Conservation (phyloP, 2,329 filamentous ascomycete genomes). For the Trichoderma harzianum region DNA sequence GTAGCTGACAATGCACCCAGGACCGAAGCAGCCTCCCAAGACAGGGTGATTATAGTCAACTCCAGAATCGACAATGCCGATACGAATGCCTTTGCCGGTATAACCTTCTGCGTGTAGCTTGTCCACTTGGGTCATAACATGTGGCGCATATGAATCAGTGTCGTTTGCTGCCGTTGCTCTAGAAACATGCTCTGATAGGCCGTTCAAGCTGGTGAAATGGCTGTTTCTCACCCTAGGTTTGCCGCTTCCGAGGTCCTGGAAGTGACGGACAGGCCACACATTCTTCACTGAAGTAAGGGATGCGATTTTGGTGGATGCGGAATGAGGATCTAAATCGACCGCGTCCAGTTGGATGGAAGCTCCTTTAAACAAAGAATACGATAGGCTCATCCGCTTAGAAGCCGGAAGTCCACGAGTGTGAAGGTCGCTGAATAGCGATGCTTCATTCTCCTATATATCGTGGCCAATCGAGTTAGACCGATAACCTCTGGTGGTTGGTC, state of each 20-base stretch:
- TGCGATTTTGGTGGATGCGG: slow-evolving; percentile 40
- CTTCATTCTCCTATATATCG: not conserved
- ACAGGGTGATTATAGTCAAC: slow-evolving; percentile 45
- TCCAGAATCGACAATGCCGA: slow-evolving; percentile 53
- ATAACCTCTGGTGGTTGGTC: slow-evolving; percentile 23
- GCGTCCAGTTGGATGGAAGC: slow-evolving; percentile 51
- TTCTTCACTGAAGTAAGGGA: slow-evolving; percentile 44
- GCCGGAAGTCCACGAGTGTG: not conserved
- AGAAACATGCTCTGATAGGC: not conserved
- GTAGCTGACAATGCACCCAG: slow-evolving; percentile 40
- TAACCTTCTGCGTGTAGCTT: slow-evolving; percentile 47
- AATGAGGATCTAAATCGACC: slow-evolving; percentile 38
- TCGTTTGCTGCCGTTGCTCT: not conserved
- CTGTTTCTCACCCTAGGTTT: slow-evolving; percentile 39
- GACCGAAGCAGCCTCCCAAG: slow-evolving; percentile 46
- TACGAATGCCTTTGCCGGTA: slow-evolving; percentile 51
- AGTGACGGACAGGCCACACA: slow-evolving; percentile 43
- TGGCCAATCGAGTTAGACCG: slow-evolving; percentile 10
- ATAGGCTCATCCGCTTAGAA: slow-evolving; percentile 43
- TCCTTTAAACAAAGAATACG: slow-evolving; percentile 53
- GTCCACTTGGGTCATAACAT: slow-evolving; percentile 55
- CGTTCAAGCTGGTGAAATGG: slow-evolving; percentile 25
- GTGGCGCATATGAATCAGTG: slow-evolving; percentile 30
- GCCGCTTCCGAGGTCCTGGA: slow-evolving; percentile 19
- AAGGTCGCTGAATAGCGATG: not conserved